Percentiles rank a stretch among this genome's conserved stretches.
phyloP scores from a whole-genome alignment of 768 basidiomycete species.

The Mycena vulgaris region DNA sequence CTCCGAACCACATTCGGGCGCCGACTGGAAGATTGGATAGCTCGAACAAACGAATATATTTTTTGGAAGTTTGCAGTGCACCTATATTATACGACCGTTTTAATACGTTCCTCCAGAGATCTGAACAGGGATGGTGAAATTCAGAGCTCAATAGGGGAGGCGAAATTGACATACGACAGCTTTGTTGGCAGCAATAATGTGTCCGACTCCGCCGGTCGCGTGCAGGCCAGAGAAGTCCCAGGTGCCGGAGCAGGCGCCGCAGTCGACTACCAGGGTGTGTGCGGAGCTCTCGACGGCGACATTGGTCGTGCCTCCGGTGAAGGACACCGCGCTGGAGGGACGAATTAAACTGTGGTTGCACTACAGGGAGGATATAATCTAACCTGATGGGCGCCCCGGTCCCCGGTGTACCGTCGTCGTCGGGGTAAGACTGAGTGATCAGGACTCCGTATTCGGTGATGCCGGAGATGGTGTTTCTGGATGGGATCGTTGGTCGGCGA shows the following conservation, averaged over 20 bases:
- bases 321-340: slow-evolving; percentile 50
- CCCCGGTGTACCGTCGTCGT: slow-evolving; percentile 57
- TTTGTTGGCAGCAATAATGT: slow-evolving; percentile 37
- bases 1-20: too few relatives aligned
- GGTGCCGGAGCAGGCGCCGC: slow-evolving; percentile 57
- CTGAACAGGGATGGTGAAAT: not conserved
- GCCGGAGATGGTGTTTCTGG: slow-evolving; percentile 35
- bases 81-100: not conserved
- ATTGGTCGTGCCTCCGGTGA: slow-evolving; percentile 50
- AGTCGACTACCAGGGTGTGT: slow-evolving; percentile 56
- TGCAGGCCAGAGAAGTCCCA: slow-evolving; percentile 63
- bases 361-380: slow-evolving; percentile 43
- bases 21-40: too few relatives aligned
- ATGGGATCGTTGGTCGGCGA: not conserved
- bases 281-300: slow-evolving; percentile 53
- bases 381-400: slow-evolving; percentile 55
- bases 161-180: slow-evolving; percentile 20
- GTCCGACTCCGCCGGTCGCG: slow-evolving; percentile 54
- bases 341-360: not conserved
- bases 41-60: too few relatives aligned
- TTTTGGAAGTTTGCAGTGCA: too few relatives aligned
- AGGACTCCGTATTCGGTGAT: slow-evolving; percentile 38
- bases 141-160: not conserved
- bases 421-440: slow-evolving; percentile 67
- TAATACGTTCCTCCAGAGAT: slow-evolving; percentile 28